Evolutionary conservation across 371 early-diverging fungal genomes (phyloP).

Genomic region (Quaeritorhiza haematococci): DNA sequence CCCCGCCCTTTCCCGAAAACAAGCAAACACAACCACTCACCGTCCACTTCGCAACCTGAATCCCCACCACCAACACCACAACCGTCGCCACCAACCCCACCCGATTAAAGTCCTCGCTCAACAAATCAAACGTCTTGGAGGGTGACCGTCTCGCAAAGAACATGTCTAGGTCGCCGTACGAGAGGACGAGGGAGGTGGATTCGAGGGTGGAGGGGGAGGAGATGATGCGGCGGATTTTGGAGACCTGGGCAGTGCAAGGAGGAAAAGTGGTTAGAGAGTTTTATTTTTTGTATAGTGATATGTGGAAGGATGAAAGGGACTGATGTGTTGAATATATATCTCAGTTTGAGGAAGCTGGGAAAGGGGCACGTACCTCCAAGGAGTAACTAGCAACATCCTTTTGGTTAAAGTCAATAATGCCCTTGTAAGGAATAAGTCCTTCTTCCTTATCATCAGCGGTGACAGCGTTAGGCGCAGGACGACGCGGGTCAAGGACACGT

Average conservation of each 20-base stretch:
- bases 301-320: too few species aligned
- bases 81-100: conserved; percentile 74
- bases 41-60: conserved; percentile 36
- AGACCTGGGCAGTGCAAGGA: too few species aligned
- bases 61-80: conserved; percentile 62
- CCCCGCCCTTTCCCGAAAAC: not conserved
- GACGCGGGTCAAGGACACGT: conserved; percentile 78
- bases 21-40: conserved; percentile 16
- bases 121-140: conserved; percentile 84
- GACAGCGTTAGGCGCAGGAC: conserved; percentile 58
- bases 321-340: too few species aligned
- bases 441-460: conserved; percentile 68
- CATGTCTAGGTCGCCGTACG: conserved; percentile 84
- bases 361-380: conserved; percentile 59
- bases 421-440: conserved; percentile 69
- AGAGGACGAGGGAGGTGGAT: conserved; percentile 85
- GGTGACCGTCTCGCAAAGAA: conserved; percentile 80
- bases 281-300: too few species aligned
- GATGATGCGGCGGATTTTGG: conserved; percentile 60
- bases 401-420: conserved; percentile 66
- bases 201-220: conserved; percentile 78
- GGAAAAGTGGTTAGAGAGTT: too few species aligned
- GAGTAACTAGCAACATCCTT: conserved; percentile 68
- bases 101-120: conserved; percentile 87
- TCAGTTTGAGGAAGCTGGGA: too few species aligned